Evolutionary conservation across 2,329 filamentous ascomycete species (phyloP).

Genomic region (Colletotrichum caudatum): DNA sequence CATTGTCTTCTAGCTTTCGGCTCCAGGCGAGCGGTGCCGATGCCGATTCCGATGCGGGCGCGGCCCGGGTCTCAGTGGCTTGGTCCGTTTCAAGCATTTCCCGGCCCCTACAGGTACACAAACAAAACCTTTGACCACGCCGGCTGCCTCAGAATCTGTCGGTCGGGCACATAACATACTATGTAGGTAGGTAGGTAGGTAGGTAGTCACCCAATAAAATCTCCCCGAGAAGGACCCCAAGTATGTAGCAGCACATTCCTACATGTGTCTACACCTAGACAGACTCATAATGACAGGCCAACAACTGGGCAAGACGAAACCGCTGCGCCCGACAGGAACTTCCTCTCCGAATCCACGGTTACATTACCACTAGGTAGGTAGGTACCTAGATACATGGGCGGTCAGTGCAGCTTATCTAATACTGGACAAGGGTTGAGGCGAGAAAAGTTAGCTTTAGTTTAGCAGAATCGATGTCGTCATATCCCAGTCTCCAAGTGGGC

Average conservation of each 20-base stretch:
- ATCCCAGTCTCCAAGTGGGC: slow-evolving; percentile 7
- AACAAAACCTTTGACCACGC: background rate
- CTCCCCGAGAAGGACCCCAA: background rate
- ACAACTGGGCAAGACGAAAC: background rate
- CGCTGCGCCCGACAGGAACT: background rate
- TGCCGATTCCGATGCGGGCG: background rate
- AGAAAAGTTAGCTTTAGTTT: background rate
- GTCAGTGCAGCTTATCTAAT: slow-evolving; percentile 3
- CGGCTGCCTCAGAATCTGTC: background rate
- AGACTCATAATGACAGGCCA: background rate
- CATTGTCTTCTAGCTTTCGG: background rate
- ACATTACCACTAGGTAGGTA: too few relatives aligned
- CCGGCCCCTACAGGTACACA: background rate
- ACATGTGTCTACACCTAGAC: too few relatives aligned
- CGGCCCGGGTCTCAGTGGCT: background rate
- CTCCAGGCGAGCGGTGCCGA: background rate
- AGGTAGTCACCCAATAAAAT: background rate
- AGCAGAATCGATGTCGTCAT: slow-evolving; percentile 38
- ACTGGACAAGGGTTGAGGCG: background rate
- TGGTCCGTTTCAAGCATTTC: background rate
- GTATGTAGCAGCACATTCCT: too few relatives aligned
- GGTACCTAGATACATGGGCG: too few relatives aligned
- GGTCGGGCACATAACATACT: background rate
- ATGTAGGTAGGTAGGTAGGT: background rate
- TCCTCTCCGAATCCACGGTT: background rate